Percentiles rank a stretch among this genome's conserved stretches.
Evolutionary conservation across 768 basidiomycete genomes (phyloP).

Genomic region (Boletus tomentosulus): DNA sequence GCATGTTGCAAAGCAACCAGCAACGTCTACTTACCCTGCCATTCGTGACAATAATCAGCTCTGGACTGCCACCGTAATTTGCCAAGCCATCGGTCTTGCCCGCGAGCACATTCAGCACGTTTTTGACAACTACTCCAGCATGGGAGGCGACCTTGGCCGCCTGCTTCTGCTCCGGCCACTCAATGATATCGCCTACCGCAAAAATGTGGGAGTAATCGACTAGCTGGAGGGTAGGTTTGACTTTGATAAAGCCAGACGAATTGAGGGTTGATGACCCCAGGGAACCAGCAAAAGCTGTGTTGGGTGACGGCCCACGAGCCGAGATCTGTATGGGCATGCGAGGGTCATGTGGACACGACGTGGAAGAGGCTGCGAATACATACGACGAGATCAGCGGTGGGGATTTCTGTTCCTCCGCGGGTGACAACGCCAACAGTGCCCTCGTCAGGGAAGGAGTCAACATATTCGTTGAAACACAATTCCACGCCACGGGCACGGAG

Average conservation of each 20-base stretch:
- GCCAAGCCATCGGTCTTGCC: conserved; percentile 33
- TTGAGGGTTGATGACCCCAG: conserved; percentile 38
- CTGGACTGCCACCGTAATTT: conserved; percentile 46
- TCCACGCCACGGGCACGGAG: conserved; percentile 44
- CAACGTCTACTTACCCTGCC: conserved; percentile 42
- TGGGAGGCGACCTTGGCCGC: conserved; percentile 46
- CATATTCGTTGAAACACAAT: conserved; percentile 47
- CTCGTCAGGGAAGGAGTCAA: conserved; percentile 43
- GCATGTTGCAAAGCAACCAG: not conserved
- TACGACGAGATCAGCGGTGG: conserved; percentile 57
- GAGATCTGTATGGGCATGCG: conserved; percentile 14
- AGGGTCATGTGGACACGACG: conserved; percentile 1
- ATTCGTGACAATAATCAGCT: conserved; percentile 51
- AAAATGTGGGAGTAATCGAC: conserved; percentile 49
- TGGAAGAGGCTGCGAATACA: conserved; percentile 11
- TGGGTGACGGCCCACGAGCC: conserved; percentile 38
- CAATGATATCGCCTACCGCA: conserved; percentile 63
- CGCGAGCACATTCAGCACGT: conserved; percentile 43
- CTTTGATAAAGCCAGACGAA: conserved; percentile 42
- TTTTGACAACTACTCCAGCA: conserved; percentile 41
- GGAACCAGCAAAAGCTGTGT: conserved; percentile 50
- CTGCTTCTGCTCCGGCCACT: conserved; percentile 62
- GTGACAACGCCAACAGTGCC: conserved; percentile 42
- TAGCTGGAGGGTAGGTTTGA: conserved; percentile 57
- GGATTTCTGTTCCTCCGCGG: conserved; percentile 44